A percentile compares a stretch with the other conserved stretches of the same genome.
phyloP scores from a whole-genome alignment of 345 rosid genomes.

The Hypericum perforatum region DNA sequence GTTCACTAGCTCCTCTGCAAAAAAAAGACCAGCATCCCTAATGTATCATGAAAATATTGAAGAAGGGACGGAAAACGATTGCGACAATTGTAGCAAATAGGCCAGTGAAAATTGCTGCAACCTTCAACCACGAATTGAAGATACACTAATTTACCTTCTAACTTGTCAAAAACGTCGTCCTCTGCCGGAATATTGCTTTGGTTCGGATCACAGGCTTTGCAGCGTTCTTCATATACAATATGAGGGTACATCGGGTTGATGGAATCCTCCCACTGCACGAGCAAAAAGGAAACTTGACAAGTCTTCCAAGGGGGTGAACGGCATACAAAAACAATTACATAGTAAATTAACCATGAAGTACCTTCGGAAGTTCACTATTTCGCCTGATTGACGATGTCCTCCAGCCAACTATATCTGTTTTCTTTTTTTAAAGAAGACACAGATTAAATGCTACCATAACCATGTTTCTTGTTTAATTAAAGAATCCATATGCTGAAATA shows the following conservation, averaged over 20 bases:
- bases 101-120: background rate
- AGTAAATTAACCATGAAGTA: slow-evolving; percentile 3
- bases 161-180: slow-evolving; percentile 36
- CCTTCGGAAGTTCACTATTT: slow-evolving; percentile 77
- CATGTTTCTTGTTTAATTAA: background rate
- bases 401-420: slow-evolving; percentile 90
- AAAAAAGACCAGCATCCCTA: slow-evolving; percentile 6
- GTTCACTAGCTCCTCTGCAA: slow-evolving; percentile 69
- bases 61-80: background rate
- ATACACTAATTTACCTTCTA: slow-evolving; percentile 56
- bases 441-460: background rate
- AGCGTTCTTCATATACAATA: slow-evolving; percentile 77
- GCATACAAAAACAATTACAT: slow-evolving; percentile 1
- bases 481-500: background rate
- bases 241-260: slow-evolving; percentile 77
- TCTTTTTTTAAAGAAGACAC: slow-evolving; percentile 34
- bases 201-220: slow-evolving; percentile 54
- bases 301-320: slow-evolving; percentile 5
- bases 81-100: slow-evolving; percentile 1
- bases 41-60: background rate
- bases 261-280: slow-evolving; percentile 55
- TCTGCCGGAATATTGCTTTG: slow-evolving; percentile 29
- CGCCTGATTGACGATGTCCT: slow-evolving; percentile 92
- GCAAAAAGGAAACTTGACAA: slow-evolving; percentile 7
- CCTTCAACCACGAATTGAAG: slow-evolving; percentile 7